These are phyloP conservation scores for Coniochaeta hoffmannii DNA, from an alignment of 2,329 filamentous ascomycete species.

Conservation along the genomic window DNA sequence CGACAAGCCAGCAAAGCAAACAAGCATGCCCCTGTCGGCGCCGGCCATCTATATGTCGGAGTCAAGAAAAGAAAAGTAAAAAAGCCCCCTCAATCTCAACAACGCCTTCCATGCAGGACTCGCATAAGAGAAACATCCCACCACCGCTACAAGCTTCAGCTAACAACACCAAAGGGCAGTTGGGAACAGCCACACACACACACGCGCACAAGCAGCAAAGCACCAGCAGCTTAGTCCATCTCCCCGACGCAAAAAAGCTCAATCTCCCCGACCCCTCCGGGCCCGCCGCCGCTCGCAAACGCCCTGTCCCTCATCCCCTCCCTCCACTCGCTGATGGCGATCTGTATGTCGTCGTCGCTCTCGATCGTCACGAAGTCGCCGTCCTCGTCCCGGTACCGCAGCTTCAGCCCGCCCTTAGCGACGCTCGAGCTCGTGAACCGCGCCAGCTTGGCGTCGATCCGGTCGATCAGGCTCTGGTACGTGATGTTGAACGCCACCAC, in stretches of 20 bases:
- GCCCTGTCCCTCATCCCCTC: conserved; percentile 55
- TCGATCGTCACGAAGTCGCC: conserved; percentile 90
- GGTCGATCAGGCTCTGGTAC: conserved; percentile 87
- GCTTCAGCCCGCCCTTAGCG: conserved; percentile 70
- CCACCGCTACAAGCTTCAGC: not conserved
- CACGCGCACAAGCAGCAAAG: too few relatives aligned
- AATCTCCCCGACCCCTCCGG: conserved; percentile 75
- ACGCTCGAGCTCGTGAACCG: conserved; percentile 81
- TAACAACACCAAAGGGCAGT: not conserved
- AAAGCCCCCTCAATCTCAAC: not conserved
- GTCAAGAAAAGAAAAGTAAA: not conserved
- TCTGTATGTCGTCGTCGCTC: conserved; percentile 92
- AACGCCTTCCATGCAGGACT: not conserved
- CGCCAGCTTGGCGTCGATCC: conserved; percentile 91
- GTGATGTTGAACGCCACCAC: conserved; percentile 94
- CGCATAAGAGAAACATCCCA: not conserved
- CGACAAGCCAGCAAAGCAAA: not conserved
- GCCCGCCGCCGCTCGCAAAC: conserved; percentile 28
- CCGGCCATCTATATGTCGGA: conserved; percentile 3
- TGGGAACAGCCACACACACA: not conserved
- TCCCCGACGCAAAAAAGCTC: conserved; percentile 71
- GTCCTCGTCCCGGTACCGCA: conserved; percentile 88
- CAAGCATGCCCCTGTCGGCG: not conserved
- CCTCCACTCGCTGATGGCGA: conserved; percentile 90
- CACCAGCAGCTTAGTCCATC: conserved; percentile 6